Base-by-base conservation (phyloP, 257 asterid species). In the Capsicum baccatum region DNA sequence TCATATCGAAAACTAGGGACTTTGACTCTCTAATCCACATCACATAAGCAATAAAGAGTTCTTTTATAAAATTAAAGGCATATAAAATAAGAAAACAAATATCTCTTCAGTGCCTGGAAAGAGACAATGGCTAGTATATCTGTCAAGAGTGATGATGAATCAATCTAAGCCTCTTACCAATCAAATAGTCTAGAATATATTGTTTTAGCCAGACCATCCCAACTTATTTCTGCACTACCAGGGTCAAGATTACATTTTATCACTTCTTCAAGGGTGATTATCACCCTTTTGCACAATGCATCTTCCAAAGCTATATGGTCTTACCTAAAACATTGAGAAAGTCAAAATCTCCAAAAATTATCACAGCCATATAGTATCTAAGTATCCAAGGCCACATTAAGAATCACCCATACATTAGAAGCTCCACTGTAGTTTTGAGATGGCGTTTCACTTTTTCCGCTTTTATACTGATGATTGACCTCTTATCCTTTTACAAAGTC, bases 221-320 rank as follows among this genome's bases (percentile, higher is more conserved):
- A 89, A 90, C 99, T 94, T 83, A 93, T 89, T 83, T 91, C 92
- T 39, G 99, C 99, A 88, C 97, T 93, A 83, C 90, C 91, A 87
- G 98, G 99, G 90, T 96, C 99, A 82, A 96, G 98, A 89, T 98
- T 90, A 84, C 99, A 92, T 90, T 94, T 96, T 63, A 96, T 96
- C 83, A 96, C 97, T 92, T 96, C 99, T 91, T 96, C 99, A 6
- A 98, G 98, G 81, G 98, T 96, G 88, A 96, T 84, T 98, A 96
- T 96, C 88, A 96, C 98, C 86, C 99, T 97, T 94, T 96, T 94
- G 89, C 98, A 93, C 80, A 96, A 81, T 73, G 98, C 99, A 91
- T 96, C 99, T 92, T 94, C 97, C 91, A 96, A 85, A 80, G 91
- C 96, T 86, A 83, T 89, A 62, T 93, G 91, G 91, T 96, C 94